phyloP scores from a whole-genome alignment of 148 eudicot species.

The Rhododendron kiyosumense region DNA sequence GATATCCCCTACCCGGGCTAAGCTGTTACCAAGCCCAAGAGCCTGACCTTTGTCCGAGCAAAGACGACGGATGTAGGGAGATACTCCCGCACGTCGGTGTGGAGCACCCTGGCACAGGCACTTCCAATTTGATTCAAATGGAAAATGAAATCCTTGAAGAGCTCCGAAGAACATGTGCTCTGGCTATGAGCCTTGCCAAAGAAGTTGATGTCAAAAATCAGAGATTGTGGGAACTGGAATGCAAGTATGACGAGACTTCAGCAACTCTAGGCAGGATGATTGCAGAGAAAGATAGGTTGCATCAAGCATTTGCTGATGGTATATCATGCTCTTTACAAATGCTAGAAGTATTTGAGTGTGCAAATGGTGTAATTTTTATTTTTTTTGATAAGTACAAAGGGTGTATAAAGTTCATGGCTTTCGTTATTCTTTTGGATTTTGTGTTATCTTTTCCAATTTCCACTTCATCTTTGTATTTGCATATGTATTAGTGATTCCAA shows the following conservation, averaged over 20 bases:
- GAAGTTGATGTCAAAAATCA: conserved; percentile 30
- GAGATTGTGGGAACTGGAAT: conserved; percentile 26
- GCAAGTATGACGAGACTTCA: conserved; percentile 18
- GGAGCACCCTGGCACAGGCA: background rate
- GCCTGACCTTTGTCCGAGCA: no score
- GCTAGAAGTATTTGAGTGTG: background rate
- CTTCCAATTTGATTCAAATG: conserved; percentile 4
- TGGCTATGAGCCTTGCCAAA: conserved; percentile 27
- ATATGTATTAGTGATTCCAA: no score
- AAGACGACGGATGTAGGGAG: no score
- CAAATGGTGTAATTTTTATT: background rate
- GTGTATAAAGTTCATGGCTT: background rate
- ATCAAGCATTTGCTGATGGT: conserved; percentile 28
- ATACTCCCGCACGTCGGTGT: no score
- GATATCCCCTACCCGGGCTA: no score
- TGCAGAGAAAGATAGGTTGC: conserved; percentile 30
- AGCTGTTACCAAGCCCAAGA: no score
- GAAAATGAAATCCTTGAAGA: conserved; percentile 16
- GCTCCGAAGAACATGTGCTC: conserved; percentile 17
- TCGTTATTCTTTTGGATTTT: background rate
- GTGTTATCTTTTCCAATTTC: background rate
- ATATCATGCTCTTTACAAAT: background rate
- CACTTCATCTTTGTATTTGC: background rate
- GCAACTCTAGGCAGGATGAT: conserved; percentile 22
- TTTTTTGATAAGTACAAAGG: no score